Evolutionary conservation across 1,139 yeast genomes (phyloP).

Genomic region (Taphrina sp.): DNA sequence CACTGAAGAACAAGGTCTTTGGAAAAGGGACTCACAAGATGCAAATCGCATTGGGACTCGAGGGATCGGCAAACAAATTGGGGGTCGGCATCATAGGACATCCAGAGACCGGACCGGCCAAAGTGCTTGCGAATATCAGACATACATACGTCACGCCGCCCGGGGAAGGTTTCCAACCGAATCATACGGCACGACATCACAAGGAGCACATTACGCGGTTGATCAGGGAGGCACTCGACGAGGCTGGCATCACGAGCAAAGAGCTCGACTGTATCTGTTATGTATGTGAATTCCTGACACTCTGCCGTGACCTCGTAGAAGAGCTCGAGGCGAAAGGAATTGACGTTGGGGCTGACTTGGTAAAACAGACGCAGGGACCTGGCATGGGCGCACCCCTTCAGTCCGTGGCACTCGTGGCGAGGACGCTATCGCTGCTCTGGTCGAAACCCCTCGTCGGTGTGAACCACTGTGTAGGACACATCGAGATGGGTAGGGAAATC

Average conservation of each 20-base stretch:
- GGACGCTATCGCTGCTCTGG: conserved; percentile 82
- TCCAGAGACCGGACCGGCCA: conserved; percentile 57
- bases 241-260: conserved; percentile 53
- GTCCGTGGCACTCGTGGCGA: conserved; percentile 86
- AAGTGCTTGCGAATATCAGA: conserved; percentile 78
- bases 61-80: conserved; percentile 93
- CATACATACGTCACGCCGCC: conserved; percentile 96
- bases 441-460: conserved; percentile 85
- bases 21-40: no score
- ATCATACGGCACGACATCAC: conserved; percentile 96
- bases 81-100: conserved; percentile 93
- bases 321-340: no score
- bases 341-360: not conserved
- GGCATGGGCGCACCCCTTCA: conserved; percentile 99
- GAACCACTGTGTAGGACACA: conserved; percentile 95
- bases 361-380: conserved; percentile 74
- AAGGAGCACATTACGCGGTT: conserved; percentile 91
- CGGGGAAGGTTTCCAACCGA: conserved; percentile 93
- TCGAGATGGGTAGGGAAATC: conserved; percentile 98
- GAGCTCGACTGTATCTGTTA: conserved; percentile 90
- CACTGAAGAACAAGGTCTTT: not conserved
- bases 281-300: conserved; percentile 33
- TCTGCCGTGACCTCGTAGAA: not conserved
- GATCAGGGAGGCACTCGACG: conserved; percentile 62
- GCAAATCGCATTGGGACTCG: conserved; percentile 74